phyloP scores from a whole-genome alignment of 306 rosid genomes.

The Cyamopsis tetragonoloba region DNA sequence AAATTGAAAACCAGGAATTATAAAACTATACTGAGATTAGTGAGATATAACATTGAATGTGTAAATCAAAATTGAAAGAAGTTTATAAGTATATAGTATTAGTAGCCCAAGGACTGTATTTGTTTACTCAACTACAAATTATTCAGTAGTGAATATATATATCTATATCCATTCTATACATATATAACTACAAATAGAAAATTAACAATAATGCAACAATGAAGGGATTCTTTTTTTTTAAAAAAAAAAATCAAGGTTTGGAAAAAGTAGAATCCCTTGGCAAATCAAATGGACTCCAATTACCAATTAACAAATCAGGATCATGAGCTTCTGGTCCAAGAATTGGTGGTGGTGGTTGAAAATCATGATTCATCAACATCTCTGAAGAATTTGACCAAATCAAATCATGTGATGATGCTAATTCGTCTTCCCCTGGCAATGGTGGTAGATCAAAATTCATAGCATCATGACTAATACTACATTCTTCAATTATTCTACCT shows the following conservation, averaged over 20 bases:
- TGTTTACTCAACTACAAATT: constrained; percentile 20
- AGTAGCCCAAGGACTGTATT: neutral
- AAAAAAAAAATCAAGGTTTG: constrained; percentile 35
- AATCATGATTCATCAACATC: constrained; percentile 44
- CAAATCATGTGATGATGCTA: constrained; percentile 28
- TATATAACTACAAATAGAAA: constrained; percentile 17
- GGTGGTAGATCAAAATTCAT: constrained; percentile 60
- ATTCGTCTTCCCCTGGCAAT: constrained; percentile 60
- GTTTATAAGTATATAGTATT: constrained; percentile 2
- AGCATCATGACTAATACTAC: neutral
- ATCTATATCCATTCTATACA: constrained; percentile 35
- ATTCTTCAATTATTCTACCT: constrained; percentile 28
- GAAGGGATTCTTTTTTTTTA: constrained; percentile 18
- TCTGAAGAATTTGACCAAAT: constrained; percentile 52
- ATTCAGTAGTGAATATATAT: constrained; percentile 15
- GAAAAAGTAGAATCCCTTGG: constrained; percentile 56
- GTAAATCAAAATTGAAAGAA: neutral
- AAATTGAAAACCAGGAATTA: neutral
- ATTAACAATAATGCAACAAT: constrained; percentile 12
- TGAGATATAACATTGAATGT: neutral
- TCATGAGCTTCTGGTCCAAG: constrained; percentile 45
- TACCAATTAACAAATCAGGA: constrained; percentile 45
- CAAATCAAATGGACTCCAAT: constrained; percentile 75
- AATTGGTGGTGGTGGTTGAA: constrained; percentile 40
- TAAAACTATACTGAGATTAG: no score